Percentiles rank a stretch among this genome's conserved stretches.
Conservation (phyloP, 805 yeast species). For the Maudiozyma bulderi region DNA sequence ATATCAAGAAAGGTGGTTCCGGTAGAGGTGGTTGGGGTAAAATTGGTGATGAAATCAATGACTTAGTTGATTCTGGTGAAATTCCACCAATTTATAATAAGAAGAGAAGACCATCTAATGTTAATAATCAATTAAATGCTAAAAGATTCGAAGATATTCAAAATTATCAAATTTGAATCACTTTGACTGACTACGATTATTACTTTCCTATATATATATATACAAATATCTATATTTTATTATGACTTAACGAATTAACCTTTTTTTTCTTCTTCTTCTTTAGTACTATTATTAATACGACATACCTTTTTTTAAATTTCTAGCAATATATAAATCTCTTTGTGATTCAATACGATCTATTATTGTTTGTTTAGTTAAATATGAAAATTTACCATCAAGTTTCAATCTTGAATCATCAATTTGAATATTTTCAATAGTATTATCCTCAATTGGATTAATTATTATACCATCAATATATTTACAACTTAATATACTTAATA, state of each 20-base stretch:
- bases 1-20: slow-evolving; percentile 73
- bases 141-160: slow-evolving; percentile 25
- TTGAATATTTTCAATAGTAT: slow-evolving; percentile 7
- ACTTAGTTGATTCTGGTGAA: slow-evolving; percentile 50
- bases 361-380: slow-evolving; percentile 61
- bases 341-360: slow-evolving; percentile 64
- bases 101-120: slow-evolving; percentile 44
- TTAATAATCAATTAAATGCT: slow-evolving; percentile 31
- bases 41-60: slow-evolving; percentile 66
- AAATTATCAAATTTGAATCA: slow-evolving; percentile 1
- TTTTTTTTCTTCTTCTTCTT: too few species aligned
- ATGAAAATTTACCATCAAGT: slow-evolving; percentile 45
- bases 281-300: background rate
- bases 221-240: background rate
- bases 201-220: background rate
- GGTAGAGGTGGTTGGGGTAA: slow-evolving; percentile 87
- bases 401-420: slow-evolving; percentile 36
- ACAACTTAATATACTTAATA: slow-evolving; percentile 83
- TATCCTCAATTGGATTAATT: slow-evolving; percentile 25
- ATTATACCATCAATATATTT: slow-evolving; percentile 71
- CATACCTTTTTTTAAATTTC: slow-evolving; percentile 83
- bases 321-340: slow-evolving; percentile 64
- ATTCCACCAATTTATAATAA: slow-evolving; percentile 38
- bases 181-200: background rate
- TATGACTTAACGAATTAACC: background rate